These are phyloP conservation scores for Curvularia lunata DNA, from an alignment of 2,329 filamentous ascomycete genomes.

Conservation along the genomic window DNA sequence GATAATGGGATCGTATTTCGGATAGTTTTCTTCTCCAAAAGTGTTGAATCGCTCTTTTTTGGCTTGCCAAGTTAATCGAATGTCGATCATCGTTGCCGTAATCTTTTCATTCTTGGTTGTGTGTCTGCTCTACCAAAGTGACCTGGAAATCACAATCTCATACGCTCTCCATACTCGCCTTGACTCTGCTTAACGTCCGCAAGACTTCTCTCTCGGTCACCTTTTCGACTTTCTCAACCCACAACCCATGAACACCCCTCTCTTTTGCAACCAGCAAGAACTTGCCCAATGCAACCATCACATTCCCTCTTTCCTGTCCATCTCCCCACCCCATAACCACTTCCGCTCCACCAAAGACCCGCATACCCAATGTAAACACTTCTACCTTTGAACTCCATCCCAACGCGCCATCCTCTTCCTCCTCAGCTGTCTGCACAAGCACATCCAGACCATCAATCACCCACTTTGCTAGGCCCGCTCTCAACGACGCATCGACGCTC, in stretches of 20 bases:
- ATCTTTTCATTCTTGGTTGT: neutral
- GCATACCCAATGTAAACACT: conserved; percentile 66
- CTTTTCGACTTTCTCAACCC: conserved; percentile 45
- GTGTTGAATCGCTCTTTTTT: neutral
- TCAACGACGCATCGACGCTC: conserved; percentile 1
- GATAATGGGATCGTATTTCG: neutral
- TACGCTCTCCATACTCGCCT: conserved; percentile 1
- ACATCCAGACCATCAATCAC: conserved; percentile 56
- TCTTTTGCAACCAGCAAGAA: conserved; percentile 31
- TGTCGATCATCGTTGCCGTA: neutral
- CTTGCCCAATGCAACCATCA: conserved; percentile 37
- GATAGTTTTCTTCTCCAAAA: neutral
- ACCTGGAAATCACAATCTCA: neutral
- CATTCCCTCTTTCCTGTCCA: conserved; percentile 21
- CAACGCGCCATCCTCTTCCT: conserved; percentile 66
- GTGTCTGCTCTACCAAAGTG: neutral
- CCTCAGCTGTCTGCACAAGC: conserved; percentile 47
- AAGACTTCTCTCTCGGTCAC: conserved; percentile 37
- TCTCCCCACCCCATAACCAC: conserved; percentile 43
- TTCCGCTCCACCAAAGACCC: conserved; percentile 53
- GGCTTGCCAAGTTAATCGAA: neutral
- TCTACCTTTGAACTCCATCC: conserved; percentile 75
- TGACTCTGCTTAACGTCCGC: conserved; percentile 14
- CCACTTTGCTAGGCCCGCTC: conserved; percentile 53
- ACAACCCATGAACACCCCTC: conserved; percentile 45